Base-by-base conservation (phyloP, 2,329 filamentous ascomycete genomes). In the Epichloe coenophiala region DNA sequence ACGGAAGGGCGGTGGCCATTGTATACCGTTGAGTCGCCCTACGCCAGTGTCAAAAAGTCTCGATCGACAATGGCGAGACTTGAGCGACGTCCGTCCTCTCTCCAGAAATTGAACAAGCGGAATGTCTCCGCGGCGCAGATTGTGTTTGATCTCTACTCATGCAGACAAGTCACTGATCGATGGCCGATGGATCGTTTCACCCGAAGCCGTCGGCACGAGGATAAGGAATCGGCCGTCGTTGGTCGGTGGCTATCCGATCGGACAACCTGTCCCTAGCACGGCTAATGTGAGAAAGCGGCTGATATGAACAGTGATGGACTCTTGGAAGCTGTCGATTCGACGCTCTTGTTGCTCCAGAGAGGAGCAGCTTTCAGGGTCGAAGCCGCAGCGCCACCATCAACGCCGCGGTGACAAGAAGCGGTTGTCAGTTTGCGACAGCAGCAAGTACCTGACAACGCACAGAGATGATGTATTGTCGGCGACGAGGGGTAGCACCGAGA, bases 1-100 rank as follows among this genome's bases (percentile, higher is more conserved):
- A 69, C 49, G 73, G 69, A 55, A 69, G 60, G 46, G 67, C 65
- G 48, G 69, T 66, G 58, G 69, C 67, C 68, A 73, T 72, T 48
- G 51, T 51, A 21, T 39, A 41, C 19, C 21, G 33, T 31, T 21
- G 19, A 13, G 21, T 41, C 45, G 46, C 23, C 40, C 17, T 51
- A 21, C 45, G 43, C 40, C 23, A 27, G 27, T 17, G 45, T 31
- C 41, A n/a, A 15, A 48, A 51, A 35, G 45, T 21, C 43, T 45
- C 45, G 41, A 45, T 42, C 23, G 39, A 37, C 17, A 45, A 45
- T 23, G 33, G 13, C 39, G n/a, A 43, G 13, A 37, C 17, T 19
- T 15, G n/a, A 23, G 35, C 13, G 31, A 21, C 38, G 11, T 39
- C 17, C 27, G 11, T 39, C 27, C 27, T 36, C 17, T 21, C 27